These are phyloP conservation scores for Trichoderma lentiforme DNA, from an alignment of 2,329 filamentous ascomycete species.

Conservation along the genomic window DNA sequence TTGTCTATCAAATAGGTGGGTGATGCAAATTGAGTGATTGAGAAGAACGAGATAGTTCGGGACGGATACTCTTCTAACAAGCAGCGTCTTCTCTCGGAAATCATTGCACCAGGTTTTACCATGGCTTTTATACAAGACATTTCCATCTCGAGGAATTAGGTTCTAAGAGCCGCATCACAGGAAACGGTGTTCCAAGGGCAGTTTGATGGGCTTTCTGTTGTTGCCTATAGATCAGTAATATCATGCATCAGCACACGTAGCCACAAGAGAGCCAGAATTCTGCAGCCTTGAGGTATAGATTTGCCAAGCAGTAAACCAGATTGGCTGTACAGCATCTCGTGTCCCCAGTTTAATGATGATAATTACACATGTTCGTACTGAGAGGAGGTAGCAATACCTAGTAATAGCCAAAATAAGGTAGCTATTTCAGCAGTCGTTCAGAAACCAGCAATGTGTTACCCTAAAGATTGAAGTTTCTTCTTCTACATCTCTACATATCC, in stretches of 20 bases:
- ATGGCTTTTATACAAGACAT: not conserved
- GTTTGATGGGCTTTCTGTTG: not conserved
- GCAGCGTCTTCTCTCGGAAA: not conserved
- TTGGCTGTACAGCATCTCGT: no score
- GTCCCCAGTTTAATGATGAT: not conserved
- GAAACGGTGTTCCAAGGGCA: not conserved
- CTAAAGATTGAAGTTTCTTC: not conserved
- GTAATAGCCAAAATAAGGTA: not conserved
- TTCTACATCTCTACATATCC: not conserved
- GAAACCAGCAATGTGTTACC: not conserved
- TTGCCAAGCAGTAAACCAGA: no score
- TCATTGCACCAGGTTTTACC: not conserved
- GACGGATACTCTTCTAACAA: not conserved
- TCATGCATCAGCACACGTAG: not conserved
- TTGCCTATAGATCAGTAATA: not conserved
- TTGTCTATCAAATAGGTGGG: not conserved
- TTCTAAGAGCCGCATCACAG: not conserved
- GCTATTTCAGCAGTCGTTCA: not conserved
- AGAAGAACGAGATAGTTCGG: not conserved
- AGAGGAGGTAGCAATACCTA: not conserved
- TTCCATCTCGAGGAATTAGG: not conserved
- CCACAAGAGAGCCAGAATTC: not conserved
- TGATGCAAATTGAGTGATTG: not conserved
- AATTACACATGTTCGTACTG: not conserved
- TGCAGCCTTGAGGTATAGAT: not conserved